Base-by-base conservation (phyloP, 805 yeast species). In the Dipodascus albidus region DNA sequence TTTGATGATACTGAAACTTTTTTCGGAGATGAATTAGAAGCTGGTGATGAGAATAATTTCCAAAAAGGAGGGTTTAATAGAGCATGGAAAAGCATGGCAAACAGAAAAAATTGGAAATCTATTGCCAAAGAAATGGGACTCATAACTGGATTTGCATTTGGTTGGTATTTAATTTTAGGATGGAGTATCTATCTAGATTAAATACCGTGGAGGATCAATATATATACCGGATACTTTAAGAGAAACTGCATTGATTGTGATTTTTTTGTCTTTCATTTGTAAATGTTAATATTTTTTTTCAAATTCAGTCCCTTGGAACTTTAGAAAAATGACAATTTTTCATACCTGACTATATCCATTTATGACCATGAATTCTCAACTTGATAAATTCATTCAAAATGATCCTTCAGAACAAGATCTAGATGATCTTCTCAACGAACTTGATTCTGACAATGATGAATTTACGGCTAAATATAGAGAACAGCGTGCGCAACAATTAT, bases 401-500 rank as follows among this genome's bases (percentile, higher is more conserved):
- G 20, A 38, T n/a, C 20, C 20, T 38, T 11, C 44, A n/a, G 44
- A 17, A 4, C 17, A 17, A n/a, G 44, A 38, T 38, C 4, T n/a
- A 4, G 44, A 38, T n/a, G 44, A 38, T 38, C n/a, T 38, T 11
- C 11, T 27, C 9, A 19, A 38, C 20, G 17, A 14, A 19, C 15
- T 38, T 4, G 20, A n/a, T 38, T 14, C 17, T 17, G 44, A 38
- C 38, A 9, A 9, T n/a, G 44, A 38, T 17, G 33, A 11, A 27
- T 38, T 38, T 38, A 3, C 17, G 6, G 44, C 44, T n/a, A n/a
- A 14, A 20, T 83, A 81, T 60, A 71, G 93, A 65, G 91, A 83
- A 60, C 72, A 73, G 58, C 70, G 95, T 33, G 68, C 85, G 51
- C 76, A 80, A 53, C 80, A 84, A 59, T 67, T 84, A 33, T 70